Conservation (phyloP, 140 eudicot species). For the Senecio squalidus region DNA sequence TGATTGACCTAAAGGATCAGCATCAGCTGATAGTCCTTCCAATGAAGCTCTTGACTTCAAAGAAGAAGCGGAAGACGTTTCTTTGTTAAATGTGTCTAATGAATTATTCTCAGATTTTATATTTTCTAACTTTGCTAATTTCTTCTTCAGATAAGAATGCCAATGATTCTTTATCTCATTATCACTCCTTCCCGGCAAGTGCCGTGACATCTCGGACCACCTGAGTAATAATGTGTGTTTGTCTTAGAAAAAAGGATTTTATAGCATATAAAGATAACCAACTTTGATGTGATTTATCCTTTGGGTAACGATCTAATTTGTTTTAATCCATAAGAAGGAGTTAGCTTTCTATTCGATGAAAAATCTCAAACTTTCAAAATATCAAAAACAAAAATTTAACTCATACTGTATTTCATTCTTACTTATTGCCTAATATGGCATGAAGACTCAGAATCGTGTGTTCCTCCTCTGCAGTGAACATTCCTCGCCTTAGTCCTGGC, state of each 20-base stretch:
- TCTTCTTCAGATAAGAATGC: slow-evolving; percentile 32
- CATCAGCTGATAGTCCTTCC: not conserved
- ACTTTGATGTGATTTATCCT: no score
- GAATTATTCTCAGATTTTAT: not conserved
- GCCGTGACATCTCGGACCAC: slow-evolving; percentile 23
- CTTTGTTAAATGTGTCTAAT: slow-evolving; percentile 1
- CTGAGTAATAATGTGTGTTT: slow-evolving; percentile 5
- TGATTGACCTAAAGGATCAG: not conserved
- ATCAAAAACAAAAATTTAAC: not conserved
- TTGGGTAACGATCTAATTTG: no score
- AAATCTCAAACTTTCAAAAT: no score
- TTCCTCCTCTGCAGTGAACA: slow-evolving; percentile 39
- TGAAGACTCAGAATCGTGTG: slow-evolving; percentile 41
- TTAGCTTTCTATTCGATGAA: no score
- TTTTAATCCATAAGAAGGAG: no score
- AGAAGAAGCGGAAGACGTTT: slow-evolving; percentile 7
- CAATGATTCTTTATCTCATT: slow-evolving; percentile 32
- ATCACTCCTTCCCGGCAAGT: slow-evolving; percentile 31
- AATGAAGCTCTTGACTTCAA: slow-evolving; percentile 6
- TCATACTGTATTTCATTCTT: slow-evolving; percentile 12
- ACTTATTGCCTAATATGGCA: slow-evolving; percentile 51
- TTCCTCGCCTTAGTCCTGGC: slow-evolving; percentile 58
- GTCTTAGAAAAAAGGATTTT: no score
- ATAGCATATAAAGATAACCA: no score
- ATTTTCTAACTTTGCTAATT: not conserved